Evolutionary conservation across 2,329 filamentous ascomycete species (phyloP), one percentile per base, ranked within the genome.

Genomic region (Talaromyces amestolkiae): DNA sequence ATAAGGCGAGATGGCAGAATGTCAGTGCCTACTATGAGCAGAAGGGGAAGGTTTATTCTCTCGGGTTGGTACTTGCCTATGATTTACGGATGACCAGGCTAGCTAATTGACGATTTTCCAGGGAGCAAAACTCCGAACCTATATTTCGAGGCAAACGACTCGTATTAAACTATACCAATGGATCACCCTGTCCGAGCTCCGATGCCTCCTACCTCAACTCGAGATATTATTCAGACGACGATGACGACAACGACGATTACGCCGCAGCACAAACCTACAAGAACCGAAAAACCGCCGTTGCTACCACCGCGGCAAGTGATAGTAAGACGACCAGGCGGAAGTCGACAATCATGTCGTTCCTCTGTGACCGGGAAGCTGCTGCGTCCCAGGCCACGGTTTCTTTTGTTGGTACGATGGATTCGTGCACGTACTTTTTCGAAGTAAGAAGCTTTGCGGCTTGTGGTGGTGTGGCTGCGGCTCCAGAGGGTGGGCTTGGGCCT

Each of bases 351-450:
- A 92, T 99, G 78, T 95, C 93, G 27, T 94, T 98, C 76, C 89
- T 95, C 69, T 99, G 95, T 82, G 93, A 97, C 75, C 87, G 87
- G 68, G 93, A 97, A 72, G 88, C 91, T 1, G 82, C 89, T 1
- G 85, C 84, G 35, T 86, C 86, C 4, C 84, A 86, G 47, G 89
- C 93, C 3, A 85, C 86, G 4, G 83, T 95, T 43, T 92, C 91
- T 22, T 99, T 97, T 76, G 89, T 98, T 66, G 92, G 91, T 66
- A 90, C 93, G 67, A 89, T 91, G 47, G 93, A 98, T 75, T 90
- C 96, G 67, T 99, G 95, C 83, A 88, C 92, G 35, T 99, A 98
- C 79, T 91, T 96, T 79, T 99, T 99, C 81, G 93, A 98, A 77
- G 89, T 93, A 59, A 90, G 94, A 69, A 95, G 92, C 27, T 85